Evolutionary conservation across 371 early-diverging fungal genomes (phyloP), one percentile per base, ranked within the genome.

Genomic region (Apophysomyces ossiformis): DNA sequence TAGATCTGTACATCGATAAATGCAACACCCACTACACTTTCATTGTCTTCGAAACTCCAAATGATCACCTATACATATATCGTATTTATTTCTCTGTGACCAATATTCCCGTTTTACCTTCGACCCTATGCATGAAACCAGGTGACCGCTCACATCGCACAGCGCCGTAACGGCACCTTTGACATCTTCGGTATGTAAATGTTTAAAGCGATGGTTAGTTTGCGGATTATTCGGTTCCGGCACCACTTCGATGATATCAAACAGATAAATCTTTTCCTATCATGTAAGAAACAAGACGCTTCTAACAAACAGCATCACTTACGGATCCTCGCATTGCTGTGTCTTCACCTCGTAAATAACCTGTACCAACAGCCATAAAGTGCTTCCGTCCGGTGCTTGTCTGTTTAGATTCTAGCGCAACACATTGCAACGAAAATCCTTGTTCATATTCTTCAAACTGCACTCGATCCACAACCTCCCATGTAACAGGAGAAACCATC

Each of bases 171-270:
- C 93, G 8, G 98, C 90, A n/a, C 95, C 96, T 69, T 95, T 96
- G 41, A 96, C 92, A 61, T 98, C 97, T 64, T 94, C 93, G 4
- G 84, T 84, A 66, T 86, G 90, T 15, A 96, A 72, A 59, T 89
- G 77, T 69, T 99, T 99, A 64, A 97, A 89, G 68, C 92, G 92
- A 74, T 96, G 96, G 67, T 94, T 95, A 0, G 96, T 95, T 75
- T 96, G 95, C 36, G 98, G 99, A 54, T 93, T 92, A 61, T 93
- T 93, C 2, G 94, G 92, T 70, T 97, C 95, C 3, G 99, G 99
- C 7, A 99, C 97, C 18, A 99, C 97, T 73, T 96, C 94, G 76
- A 97, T 95, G 50, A 99, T 88, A 66, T 99, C 99, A 72, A 93
- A 97, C 5, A 99, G 78, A 67, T 94, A 90, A 58, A 96, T 86